These are phyloP conservation scores for Thuidium tamariscinum DNA, from an alignment of 225 moss, liverwort and hornwort species.

Conservation along the genomic window DNA sequence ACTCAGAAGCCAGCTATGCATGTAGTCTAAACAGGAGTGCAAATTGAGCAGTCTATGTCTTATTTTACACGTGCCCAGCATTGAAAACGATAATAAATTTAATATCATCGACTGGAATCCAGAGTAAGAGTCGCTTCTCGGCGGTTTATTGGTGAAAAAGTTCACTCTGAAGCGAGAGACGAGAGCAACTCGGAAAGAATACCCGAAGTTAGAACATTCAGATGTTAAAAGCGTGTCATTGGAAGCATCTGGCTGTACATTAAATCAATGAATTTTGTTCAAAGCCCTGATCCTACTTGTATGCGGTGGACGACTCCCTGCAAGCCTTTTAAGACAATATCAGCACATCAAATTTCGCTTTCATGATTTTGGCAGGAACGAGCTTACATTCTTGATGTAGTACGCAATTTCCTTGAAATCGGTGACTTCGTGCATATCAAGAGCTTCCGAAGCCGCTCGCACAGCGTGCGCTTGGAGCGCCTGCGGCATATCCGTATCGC, in stretches of 20 bases:
- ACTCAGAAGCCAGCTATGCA: neutral
- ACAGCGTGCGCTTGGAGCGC: constrained; percentile 61
- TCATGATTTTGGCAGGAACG: neutral
- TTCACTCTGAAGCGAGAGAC: neutral
- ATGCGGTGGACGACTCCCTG: neutral
- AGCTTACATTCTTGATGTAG: constrained; percentile 55
- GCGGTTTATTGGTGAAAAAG: neutral
- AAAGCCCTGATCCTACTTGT: neutral
- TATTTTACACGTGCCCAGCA: neutral
- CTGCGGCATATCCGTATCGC: constrained; percentile 65
- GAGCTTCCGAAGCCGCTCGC: constrained; percentile 55
- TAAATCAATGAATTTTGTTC: neutral
- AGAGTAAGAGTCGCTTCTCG: neutral
- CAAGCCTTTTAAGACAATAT: neutral
- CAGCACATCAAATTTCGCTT: no score
- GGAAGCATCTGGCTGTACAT: neutral
- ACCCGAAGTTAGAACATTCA: neutral
- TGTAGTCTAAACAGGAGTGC: neutral
- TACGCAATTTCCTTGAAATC: constrained; percentile 74
- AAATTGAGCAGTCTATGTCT: neutral
- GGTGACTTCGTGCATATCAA: constrained; percentile 48
- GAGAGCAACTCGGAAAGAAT: neutral
- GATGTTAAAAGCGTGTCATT: neutral
- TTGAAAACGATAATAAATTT: no score
- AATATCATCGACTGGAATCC: no score